Evolutionary conservation across 352 stramenopile genomes (phyloP).

Genomic region (Phytophthora litchii): DNA sequence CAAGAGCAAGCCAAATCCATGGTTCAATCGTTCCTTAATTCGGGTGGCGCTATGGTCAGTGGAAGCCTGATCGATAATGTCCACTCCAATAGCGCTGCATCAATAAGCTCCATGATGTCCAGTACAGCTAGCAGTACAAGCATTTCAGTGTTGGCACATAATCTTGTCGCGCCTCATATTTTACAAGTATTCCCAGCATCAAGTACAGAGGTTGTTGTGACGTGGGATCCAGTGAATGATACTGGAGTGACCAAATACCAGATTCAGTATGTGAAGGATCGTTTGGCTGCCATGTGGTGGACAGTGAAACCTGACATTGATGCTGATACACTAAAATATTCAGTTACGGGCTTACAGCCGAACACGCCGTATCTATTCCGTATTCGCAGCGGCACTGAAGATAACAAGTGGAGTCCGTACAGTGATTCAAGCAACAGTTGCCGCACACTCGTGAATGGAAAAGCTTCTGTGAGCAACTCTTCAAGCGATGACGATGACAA

Average conservation of each 20-base stretch:
- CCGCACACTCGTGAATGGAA: slow-evolving; percentile 41
- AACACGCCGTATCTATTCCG: slow-evolving; percentile 79
- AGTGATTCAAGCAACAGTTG: slow-evolving; percentile 75
- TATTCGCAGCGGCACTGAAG: slow-evolving; percentile 58
- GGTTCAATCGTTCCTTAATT: slow-evolving; percentile 64
- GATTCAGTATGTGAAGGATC: slow-evolving; percentile 85
- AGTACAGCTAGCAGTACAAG: slow-evolving; percentile 28
- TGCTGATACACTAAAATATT: slow-evolving; percentile 57
- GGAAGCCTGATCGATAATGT: slow-evolving; percentile 13
- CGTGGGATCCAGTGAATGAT: slow-evolving; percentile 76
- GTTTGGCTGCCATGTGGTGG: slow-evolving; percentile 81
- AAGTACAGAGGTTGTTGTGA: slow-evolving; percentile 66
- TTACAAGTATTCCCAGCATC: slow-evolving; percentile 63
- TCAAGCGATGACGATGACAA: slow-evolving; percentile 34
- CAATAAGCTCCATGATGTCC: slow-evolving; percentile 26
- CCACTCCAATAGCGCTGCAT: slow-evolving; percentile 22
- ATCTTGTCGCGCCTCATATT: slow-evolving; percentile 52
- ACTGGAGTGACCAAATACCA: slow-evolving; percentile 70
- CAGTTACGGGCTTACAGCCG: slow-evolving; percentile 56
- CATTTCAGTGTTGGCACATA: slow-evolving; percentile 3
- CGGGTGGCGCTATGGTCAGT: slow-evolving; percentile 24
- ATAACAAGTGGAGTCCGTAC: slow-evolving; percentile 74
- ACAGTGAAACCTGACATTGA: slow-evolving; percentile 73
- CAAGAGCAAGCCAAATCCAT: slow-evolving; percentile 78
- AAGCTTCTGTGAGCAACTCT: slow-evolving; percentile 13